A percentile compares a stretch with the other conserved stretches of the same genome.
Conservation (phyloP, 441 rosid genomes). For the Eruca vesicaria region DNA sequence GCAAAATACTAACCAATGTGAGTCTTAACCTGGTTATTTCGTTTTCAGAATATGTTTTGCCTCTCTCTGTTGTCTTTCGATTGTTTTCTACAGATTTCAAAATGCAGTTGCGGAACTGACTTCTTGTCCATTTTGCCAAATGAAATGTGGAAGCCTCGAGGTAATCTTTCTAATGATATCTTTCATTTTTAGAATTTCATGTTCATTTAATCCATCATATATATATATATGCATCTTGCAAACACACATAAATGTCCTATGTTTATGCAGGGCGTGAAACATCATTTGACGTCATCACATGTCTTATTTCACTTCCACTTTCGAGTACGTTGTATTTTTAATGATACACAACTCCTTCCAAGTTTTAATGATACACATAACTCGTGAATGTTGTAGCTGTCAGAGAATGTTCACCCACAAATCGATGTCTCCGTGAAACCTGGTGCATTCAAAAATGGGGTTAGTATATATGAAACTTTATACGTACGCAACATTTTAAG, state of each 20-base stretch:
- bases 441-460: conserved; percentile 59
- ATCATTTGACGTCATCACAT: conserved; percentile 77
- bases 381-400: conserved; percentile 42
- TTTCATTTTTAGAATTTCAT: background rate
- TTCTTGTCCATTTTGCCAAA: conserved; percentile 73
- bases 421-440: conserved; percentile 66
- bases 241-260: conserved; percentile 25
- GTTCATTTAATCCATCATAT: background rate
- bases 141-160: conserved; percentile 61
- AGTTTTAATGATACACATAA: conserved; percentile 20
- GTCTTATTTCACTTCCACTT: conserved; percentile 65
- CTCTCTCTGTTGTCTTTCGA: background rate
- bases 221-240: conserved; percentile 9
- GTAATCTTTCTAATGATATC: conserved; percentile 27
- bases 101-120: conserved; percentile 55
- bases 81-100: background rate
- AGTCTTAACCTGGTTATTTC: background rate
- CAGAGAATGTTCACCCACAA: conserved; percentile 50
- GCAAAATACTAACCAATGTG: conserved; percentile 64
- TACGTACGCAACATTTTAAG: too few relatives aligned
- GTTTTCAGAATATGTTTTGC: background rate
- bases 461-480: conserved; percentile 24
- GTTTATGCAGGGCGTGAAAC: conserved; percentile 58
- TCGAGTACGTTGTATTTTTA: conserved; percentile 58
- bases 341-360: conserved; percentile 11